These are phyloP conservation scores for Harringtonia aguacate DNA, from an alignment of 2,329 filamentous ascomycete genomes.

Conservation along the genomic window DNA sequence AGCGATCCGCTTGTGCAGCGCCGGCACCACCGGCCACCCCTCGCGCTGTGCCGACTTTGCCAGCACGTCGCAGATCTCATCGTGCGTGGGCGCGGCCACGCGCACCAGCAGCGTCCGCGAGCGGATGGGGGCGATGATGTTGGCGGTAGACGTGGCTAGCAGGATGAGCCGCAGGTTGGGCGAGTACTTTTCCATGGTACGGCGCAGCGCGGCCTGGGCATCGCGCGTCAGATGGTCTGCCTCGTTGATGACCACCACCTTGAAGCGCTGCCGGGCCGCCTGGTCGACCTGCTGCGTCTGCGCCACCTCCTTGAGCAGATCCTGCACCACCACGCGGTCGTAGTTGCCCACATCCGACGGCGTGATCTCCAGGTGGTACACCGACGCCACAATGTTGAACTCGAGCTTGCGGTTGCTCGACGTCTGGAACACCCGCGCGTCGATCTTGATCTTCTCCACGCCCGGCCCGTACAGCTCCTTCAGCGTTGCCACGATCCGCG, in stretches of 20 bases:
- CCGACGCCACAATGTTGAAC: constrained; percentile 95
- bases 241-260: constrained; percentile 98
- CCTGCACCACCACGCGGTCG: constrained; percentile 90
- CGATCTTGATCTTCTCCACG: constrained; percentile 99
- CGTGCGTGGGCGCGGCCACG: constrained; percentile 78
- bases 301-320: constrained; percentile 92
- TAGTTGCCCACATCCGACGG: constrained; percentile 95
- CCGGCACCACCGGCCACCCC: constrained; percentile 66
- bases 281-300: constrained; percentile 99
- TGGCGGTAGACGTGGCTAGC: constrained; percentile 89
- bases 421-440: constrained; percentile 92
- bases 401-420: constrained; percentile 94
- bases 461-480: constrained; percentile 93
- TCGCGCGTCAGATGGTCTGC: constrained; percentile 89
- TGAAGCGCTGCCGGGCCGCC: constrained; percentile 83
- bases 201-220: constrained; percentile 84
- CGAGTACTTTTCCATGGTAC: constrained; percentile 99
- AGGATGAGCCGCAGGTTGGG: constrained; percentile 88
- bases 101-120: constrained; percentile 84
- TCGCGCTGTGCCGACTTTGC: constrained; percentile 64
- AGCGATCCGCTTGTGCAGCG: constrained; percentile 75
- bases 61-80: constrained; percentile 73
- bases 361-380: constrained; percentile 98
- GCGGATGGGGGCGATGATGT: constrained; percentile 97
- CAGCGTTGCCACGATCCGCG: constrained; percentile 85